These are phyloP conservation scores for Amanita brunnescens DNA, from an alignment of 768 basidiomycete species.

Conservation along the genomic window DNA sequence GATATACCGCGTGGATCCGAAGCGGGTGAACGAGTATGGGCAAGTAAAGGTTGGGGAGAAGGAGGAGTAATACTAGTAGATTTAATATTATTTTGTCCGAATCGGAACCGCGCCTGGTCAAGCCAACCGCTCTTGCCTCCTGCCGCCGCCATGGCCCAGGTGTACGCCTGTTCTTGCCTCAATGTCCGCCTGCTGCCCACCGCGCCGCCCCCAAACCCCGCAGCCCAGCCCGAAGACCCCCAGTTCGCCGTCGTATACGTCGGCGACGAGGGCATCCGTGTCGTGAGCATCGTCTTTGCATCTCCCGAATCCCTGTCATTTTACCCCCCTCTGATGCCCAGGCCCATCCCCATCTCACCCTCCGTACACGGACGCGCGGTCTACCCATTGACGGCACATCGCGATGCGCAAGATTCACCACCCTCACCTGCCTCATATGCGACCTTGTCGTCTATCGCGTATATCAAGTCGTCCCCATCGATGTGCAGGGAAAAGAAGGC, in stretches of 20 bases:
- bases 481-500: slow-evolving; percentile 53
- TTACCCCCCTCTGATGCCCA: slow-evolving; percentile 20
- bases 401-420: slow-evolving; percentile 49
- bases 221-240: slow-evolving; percentile 25
- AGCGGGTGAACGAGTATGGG: slow-evolving; percentile 94
- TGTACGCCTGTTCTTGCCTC: slow-evolving; percentile 60
- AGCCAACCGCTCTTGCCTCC: slow-evolving; percentile 21
- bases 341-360: slow-evolving; percentile 63
- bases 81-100: slow-evolving; percentile 16
- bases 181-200: slow-evolving; percentile 51
- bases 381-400: slow-evolving; percentile 33
- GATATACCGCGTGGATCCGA: slow-evolving; percentile 95
- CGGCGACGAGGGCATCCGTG: slow-evolving; percentile 54
- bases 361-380: slow-evolving; percentile 47
- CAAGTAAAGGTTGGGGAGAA: slow-evolving; percentile 68
- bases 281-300: slow-evolving; percentile 36
- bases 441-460: slow-evolving; percentile 61
- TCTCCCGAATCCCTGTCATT: slow-evolving; percentile 5
- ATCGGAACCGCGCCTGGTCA: slow-evolving; percentile 27
- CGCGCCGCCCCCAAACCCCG: slow-evolving; percentile 22
- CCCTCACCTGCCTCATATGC: slow-evolving; percentile 65
- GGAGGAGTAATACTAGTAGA: slow-evolving; percentile 28
- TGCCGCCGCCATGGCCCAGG: slow-evolving; percentile 13
- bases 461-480: slow-evolving; percentile 45
- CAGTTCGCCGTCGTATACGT: slow-evolving; percentile 58